phyloP scores from a whole-genome alignment of 1,284 basidiomycete genomes.

The Rhodotorula sp. region DNA sequence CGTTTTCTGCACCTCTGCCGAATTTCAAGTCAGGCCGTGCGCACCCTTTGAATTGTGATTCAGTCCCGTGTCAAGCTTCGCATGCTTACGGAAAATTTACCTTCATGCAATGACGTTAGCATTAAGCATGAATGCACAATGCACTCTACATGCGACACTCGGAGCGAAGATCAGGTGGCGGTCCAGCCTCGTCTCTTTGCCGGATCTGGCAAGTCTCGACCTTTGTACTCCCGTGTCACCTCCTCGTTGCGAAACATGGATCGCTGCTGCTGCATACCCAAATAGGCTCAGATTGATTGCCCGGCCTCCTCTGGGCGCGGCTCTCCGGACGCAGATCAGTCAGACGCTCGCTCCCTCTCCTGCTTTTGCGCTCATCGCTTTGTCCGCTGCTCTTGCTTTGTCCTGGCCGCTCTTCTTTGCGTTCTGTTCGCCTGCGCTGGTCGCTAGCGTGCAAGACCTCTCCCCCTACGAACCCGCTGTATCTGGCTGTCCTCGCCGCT shows the following conservation, averaged over 20 bases:
- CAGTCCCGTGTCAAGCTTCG: neutral
- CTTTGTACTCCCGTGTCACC: neutral
- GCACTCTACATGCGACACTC: too few relatives aligned
- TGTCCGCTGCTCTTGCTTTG: neutral
- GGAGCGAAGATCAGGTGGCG: too few relatives aligned
- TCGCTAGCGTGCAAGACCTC: neutral
- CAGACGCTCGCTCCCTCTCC: neutral
- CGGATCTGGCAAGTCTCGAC: neutral
- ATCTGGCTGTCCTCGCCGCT: neutral
- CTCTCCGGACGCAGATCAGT: neutral
- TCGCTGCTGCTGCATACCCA: neutral
- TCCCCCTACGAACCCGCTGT: neutral
- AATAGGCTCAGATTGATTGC: too few relatives aligned
- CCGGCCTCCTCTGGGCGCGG: too few relatives aligned
- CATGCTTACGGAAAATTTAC: too few relatives aligned
- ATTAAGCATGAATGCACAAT: too few relatives aligned
- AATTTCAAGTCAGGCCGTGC: too few relatives aligned
- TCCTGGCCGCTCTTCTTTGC: neutral
- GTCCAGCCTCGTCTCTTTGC: too few relatives aligned
- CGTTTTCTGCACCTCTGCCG: too few relatives aligned
- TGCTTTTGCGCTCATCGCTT: too few relatives aligned
- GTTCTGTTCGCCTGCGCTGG: conserved; percentile 7
- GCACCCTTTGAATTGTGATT: too few relatives aligned
- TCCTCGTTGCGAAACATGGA: neutral
- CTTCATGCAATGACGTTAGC: too few relatives aligned